phyloP scores from a whole-genome alignment of 2,329 filamentous ascomycete species.

The Colletotrichum aenigma region DNA sequence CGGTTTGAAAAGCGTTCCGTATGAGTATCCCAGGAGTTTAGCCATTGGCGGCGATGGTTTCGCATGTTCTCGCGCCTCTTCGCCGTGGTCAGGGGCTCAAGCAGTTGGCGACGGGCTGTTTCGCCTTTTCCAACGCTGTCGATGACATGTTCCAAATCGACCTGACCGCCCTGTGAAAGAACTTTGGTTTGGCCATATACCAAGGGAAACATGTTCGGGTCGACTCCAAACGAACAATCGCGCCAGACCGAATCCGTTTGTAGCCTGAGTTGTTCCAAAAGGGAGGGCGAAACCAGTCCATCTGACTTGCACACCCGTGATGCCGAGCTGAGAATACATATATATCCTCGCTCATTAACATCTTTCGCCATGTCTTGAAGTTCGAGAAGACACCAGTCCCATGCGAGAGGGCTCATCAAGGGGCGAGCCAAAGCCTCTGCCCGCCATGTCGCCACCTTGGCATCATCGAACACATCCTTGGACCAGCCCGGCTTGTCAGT shows the following conservation, averaged over 20 bases:
- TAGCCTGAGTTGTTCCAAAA: neutral
- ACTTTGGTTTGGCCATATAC: neutral
- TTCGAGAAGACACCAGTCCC: neutral
- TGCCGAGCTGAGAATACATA: neutral
- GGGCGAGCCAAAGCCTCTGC: neutral
- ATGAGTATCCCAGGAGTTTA: neutral
- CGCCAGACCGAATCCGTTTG: neutral
- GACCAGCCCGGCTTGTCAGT: neutral
- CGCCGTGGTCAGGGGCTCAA: neutral
- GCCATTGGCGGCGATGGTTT: neutral
- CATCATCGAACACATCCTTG: neutral
- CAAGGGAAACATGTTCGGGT: neutral
- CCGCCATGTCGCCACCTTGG: neutral
- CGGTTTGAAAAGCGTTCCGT: neutral
- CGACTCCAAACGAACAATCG: neutral
- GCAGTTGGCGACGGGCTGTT: neutral
- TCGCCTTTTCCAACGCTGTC: neutral
- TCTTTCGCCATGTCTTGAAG: neutral
- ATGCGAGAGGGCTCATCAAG: neutral
- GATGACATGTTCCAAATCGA: neutral
- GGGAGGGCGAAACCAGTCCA: neutral
- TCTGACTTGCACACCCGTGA: neutral
- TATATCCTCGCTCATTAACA: fast-evolving
- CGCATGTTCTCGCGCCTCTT: neutral
- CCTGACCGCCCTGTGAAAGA: neutral